Base-by-base conservation (phyloP, 2,329 filamentous ascomycete species). In the Alternaria postmessia region DNA sequence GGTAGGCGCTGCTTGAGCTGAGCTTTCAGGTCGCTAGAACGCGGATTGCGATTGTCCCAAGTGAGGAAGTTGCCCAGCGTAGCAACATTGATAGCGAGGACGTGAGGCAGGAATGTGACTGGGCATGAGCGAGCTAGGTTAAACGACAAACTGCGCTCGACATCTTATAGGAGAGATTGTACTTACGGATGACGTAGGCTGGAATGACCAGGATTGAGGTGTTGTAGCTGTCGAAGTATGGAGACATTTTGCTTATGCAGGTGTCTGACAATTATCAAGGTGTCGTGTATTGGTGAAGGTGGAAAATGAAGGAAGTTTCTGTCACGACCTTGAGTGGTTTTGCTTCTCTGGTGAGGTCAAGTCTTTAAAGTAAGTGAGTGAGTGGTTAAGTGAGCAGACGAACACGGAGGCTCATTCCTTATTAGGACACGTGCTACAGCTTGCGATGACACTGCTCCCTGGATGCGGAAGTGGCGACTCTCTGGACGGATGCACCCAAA, bases 201-300 rank as follows among this genome's bases (percentile, higher is more conserved):
- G 81, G 81, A 43, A 84, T 80, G 43, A 78, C 78, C 59, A 82
- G 67, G 59, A 83, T 68, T n/a, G 81, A 78, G 39, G 75, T 68
- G 59, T 80, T 80, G 64, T 72, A 67, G 54, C 72, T 68, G 12
- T 67, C 54, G 36, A 71, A 54, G 68, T 36, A 36, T 6, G 12
- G 51, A 6, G 60, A 46, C 65, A 70, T 72, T 47, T 20, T 65
- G 42, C 6, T 46, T 22, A 12, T 49, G 44, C 22, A 22, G 7
- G 28, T 39, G 30, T 12, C 38, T 24, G 14, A 8, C 28, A 22
- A 16, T 24, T 39, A 9, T 34, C 32, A 1, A 11, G 28, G 52
- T 22, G 18, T 16, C 3, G 42, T 46, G 9, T 38, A 18, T 24
- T 46, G 6, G 24, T 26, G 7, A 26, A 26, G 41, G 26, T 34